Evolutionary conservation across 2,329 filamentous ascomycete species (phyloP).

Genomic region (Ambrosiella xylebori): DNA sequence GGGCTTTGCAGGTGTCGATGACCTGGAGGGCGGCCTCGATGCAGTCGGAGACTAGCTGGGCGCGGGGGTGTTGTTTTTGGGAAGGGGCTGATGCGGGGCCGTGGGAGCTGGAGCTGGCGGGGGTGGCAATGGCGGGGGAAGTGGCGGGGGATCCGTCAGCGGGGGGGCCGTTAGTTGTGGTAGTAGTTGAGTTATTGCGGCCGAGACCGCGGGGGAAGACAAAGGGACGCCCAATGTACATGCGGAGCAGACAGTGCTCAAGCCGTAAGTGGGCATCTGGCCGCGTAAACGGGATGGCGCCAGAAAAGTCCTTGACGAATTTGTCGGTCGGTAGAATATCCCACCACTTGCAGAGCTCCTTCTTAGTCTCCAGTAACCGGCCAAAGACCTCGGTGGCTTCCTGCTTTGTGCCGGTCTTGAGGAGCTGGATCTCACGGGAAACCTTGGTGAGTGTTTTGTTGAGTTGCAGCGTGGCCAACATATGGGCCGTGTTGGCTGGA

Average conservation of each 20-base stretch:
- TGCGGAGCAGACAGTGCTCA: slow-evolving; percentile 34
- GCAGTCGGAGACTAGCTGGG: slow-evolving; percentile 31
- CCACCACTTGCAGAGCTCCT: slow-evolving; percentile 24
- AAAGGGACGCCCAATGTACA: slow-evolving; percentile 37
- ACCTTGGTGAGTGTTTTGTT: slow-evolving; percentile 22
- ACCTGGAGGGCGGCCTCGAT: slow-evolving; percentile 34
- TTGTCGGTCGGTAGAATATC: slow-evolving; percentile 20
- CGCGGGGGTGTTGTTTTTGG: slow-evolving; percentile 17
- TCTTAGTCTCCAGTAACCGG: slow-evolving; percentile 22
- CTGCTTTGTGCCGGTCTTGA: slow-evolving; percentile 20
- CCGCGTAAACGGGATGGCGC: slow-evolving; percentile 22
- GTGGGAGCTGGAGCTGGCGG: slow-evolving; percentile 17
- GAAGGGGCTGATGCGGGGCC: slow-evolving; percentile 14
- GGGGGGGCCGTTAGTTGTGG: background rate
- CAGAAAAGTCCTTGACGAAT: slow-evolving; percentile 20
- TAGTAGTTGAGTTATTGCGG: background rate
- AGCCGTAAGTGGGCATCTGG: slow-evolving; percentile 33
- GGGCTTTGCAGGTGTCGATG: slow-evolving; percentile 31
- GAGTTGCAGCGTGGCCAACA: slow-evolving; percentile 27
- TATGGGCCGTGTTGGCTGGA: slow-evolving; percentile 27
- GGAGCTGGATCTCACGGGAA: slow-evolving; percentile 23
- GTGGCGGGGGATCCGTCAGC: background rate
- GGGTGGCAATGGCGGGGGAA: slow-evolving; percentile 5
- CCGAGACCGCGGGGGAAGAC: slow-evolving; percentile 23
- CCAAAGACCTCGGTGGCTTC: slow-evolving; percentile 20